phyloP scores from a whole-genome alignment of 2,329 filamentous ascomycete genomes.

The Fragosphaeria purpurea region DNA sequence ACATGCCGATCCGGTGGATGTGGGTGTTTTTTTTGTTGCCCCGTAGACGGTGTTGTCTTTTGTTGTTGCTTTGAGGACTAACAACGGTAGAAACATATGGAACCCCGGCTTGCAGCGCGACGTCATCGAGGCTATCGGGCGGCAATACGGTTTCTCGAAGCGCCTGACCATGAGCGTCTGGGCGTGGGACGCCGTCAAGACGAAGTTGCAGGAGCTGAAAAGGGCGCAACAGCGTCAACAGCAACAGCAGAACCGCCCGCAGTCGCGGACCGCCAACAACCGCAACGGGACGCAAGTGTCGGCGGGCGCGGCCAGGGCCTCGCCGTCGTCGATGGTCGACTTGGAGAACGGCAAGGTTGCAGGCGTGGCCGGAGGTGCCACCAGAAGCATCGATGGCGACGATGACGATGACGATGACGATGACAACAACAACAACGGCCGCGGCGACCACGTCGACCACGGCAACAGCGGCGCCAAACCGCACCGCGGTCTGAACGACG shows the following conservation, averaged over 20 bases:
- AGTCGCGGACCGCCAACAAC: no score
- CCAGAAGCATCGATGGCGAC: no score
- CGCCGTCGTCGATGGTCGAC: background rate
- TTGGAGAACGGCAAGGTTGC: slow-evolving; percentile 2
- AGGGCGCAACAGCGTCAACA: background rate
- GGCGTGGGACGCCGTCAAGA: slow-evolving; percentile 27
- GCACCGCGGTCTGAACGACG: background rate
- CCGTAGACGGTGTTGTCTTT: background rate
- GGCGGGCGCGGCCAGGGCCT: background rate
- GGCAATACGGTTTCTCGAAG: slow-evolving; percentile 58
- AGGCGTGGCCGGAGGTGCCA: no score
- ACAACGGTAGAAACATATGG: slow-evolving; percentile 53
- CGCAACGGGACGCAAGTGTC: no score
- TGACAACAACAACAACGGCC: no score
- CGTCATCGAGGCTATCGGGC: slow-evolving; percentile 43
- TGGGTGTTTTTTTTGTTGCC: background rate
- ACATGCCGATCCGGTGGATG: slow-evolving; percentile 57
- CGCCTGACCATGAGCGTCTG: slow-evolving; percentile 52
- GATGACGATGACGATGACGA: no score
- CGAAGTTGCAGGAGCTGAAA: background rate
- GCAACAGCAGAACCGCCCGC: background rate
- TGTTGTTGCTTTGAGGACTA: background rate
- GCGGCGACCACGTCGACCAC: no score
- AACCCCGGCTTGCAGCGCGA: slow-evolving; percentile 50
- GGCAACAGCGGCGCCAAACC: slow-evolving; percentile 1